A percentile compares a stretch with the other conserved stretches of the same genome.
These are phyloP conservation scores for Forsythia suspensa DNA, from an alignment of 257 asterid genomes.

Conservation along the genomic window DNA sequence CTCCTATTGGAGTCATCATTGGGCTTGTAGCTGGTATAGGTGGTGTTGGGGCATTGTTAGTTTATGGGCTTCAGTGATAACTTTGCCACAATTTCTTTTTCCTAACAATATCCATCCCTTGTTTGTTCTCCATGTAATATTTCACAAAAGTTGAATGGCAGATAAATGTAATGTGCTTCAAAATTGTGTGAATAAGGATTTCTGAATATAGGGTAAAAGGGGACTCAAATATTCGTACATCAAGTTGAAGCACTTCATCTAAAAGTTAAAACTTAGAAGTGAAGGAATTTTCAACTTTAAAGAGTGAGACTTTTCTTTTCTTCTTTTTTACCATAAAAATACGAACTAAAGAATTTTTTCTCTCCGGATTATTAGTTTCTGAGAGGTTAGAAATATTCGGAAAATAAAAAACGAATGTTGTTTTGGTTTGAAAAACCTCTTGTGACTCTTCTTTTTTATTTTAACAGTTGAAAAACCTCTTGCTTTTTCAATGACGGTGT, in stretches of 20 bases:
- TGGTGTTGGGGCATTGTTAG: constrained; percentile 85
- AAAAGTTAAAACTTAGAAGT: neutral
- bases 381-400: too few species aligned
- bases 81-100: neutral
- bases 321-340: too few species aligned
- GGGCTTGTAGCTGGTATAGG: constrained; percentile 83
- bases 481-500: too few species aligned
- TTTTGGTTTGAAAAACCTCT: too few species aligned
- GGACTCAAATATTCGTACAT: neutral
- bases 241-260: neutral
- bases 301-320: too few species aligned
- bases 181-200: neutral
- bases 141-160: neutral
- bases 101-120: neutral
- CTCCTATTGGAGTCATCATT: constrained; percentile 84
- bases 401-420: too few species aligned
- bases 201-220: neutral
- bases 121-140: neutral
- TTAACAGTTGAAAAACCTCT: too few species aligned
- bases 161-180: neutral
- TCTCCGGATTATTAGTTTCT: too few species aligned
- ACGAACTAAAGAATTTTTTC: too few species aligned
- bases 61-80: constrained; percentile 76
- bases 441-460: too few species aligned
- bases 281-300: neutral